Evolutionary conservation across 2,329 filamentous ascomycete genomes (phyloP).

Genomic region (Aureobasidium sp.): DNA sequence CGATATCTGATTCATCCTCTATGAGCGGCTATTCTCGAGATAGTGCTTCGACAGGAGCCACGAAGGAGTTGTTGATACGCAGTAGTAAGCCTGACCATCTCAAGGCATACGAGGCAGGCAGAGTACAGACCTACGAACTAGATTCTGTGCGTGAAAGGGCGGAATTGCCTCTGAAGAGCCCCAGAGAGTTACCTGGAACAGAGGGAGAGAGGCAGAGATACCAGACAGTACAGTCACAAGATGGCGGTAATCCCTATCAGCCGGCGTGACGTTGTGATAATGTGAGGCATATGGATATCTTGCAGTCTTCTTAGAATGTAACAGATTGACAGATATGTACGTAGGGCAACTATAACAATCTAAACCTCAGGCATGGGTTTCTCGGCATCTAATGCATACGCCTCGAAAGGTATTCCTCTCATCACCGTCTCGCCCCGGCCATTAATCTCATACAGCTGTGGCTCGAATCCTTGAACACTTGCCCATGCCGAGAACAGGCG

Average conservation of each 20-base stretch:
- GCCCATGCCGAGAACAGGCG: slow-evolving; percentile 23
- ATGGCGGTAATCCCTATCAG: background rate
- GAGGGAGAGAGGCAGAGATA: background rate
- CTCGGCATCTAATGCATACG: background rate
- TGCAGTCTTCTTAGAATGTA: background rate
- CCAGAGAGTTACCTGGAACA: background rate
- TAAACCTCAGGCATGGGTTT: background rate
- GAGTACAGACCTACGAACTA: background rate
- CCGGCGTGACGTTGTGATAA: background rate
- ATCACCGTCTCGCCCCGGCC: background rate
- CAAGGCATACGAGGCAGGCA: background rate
- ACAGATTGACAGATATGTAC: no score
- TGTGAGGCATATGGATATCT: no score
- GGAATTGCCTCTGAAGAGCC: background rate
- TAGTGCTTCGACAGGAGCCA: background rate
- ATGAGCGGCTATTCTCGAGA: background rate
- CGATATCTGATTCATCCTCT: background rate
- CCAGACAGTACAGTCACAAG: background rate
- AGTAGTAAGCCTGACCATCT: background rate
- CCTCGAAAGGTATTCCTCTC: background rate
- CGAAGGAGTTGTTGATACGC: background rate
- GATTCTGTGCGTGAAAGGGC: background rate
- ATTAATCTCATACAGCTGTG: background rate
- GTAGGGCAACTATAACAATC: no score
- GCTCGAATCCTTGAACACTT: slow-evolving; percentile 16